Evolutionary conservation across 768 basidiomycete genomes (phyloP).

Genomic region (Amanita subjunquillea): DNA sequence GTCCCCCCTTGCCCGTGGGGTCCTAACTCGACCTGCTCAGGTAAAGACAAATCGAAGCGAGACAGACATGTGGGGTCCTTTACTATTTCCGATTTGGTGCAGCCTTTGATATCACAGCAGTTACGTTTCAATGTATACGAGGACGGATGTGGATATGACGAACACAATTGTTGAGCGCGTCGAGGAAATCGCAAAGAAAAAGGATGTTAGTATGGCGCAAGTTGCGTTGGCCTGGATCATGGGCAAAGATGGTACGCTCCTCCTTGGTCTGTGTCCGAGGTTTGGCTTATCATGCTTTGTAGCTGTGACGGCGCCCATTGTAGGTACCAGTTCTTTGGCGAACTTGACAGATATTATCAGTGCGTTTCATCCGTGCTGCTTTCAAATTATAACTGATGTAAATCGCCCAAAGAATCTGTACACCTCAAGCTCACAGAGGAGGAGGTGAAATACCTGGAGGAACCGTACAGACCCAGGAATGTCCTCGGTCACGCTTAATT

Average conservation of each 20-base stretch:
- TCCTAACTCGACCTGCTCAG: slow-evolving; percentile 33
- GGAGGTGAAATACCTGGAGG: slow-evolving; percentile 18
- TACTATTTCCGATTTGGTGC: not conserved
- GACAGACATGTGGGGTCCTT: not conserved
- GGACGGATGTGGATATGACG: not conserved
- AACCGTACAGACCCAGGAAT: slow-evolving; percentile 36
- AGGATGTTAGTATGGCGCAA: too few relatives aligned
- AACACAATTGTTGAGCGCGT: slow-evolving; percentile 24
- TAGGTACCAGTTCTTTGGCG: slow-evolving; percentile 41
- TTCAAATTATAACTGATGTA: not conserved
- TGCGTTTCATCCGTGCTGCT: slow-evolving; percentile 8
- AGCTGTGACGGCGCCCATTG: slow-evolving; percentile 48
- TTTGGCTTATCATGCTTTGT: not conserved
- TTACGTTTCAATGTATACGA: not conserved
- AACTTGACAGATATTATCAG: slow-evolving; percentile 44
- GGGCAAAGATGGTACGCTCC: slow-evolving; percentile 12
- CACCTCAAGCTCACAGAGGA: slow-evolving; percentile 41
- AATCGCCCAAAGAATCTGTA: slow-evolving; percentile 17
- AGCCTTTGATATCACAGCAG: not conserved
- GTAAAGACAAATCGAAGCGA: slow-evolving; percentile 13
- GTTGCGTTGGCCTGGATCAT: too few relatives aligned
- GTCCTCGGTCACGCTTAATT: slow-evolving; percentile 32
- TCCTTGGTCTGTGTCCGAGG: not conserved
- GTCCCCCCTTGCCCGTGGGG: slow-evolving; percentile 46
- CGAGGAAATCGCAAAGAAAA: slow-evolving; percentile 17